Percentiles rank a stretch among this genome's conserved stretches.
Evolutionary conservation across 257 asterid genomes (phyloP).

Genomic region (Linderniella brevidens): DNA sequence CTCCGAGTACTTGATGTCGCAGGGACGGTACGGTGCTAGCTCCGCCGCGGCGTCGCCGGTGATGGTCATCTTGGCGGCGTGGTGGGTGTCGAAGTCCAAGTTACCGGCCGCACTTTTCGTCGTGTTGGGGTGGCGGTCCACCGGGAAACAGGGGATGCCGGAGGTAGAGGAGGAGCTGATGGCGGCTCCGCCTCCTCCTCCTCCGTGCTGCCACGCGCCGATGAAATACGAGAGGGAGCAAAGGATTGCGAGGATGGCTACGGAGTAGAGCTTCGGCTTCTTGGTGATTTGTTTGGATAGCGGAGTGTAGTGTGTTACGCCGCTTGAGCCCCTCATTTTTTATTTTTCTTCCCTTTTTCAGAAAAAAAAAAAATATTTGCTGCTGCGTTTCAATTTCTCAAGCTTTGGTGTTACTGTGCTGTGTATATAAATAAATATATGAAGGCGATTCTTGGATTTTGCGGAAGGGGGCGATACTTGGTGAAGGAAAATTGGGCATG

Average conservation of each 20-base stretch:
- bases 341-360: no score
- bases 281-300: slow-evolving; percentile 4
- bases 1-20: slow-evolving; percentile 30
- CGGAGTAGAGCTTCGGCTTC: slow-evolving; percentile 13
- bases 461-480: no score
- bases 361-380: no score
- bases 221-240: slow-evolving; percentile 21
- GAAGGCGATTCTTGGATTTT: no score
- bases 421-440: no score
- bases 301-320: no score
- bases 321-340: no score
- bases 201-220: not conserved
- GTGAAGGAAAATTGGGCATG: no score
- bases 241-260: slow-evolving; percentile 17
- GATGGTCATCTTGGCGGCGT: slow-evolving; percentile 12
- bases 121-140: no score
- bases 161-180: slow-evolving; percentile 2
- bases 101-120: no score
- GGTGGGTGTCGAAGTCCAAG: slow-evolving; percentile 26
- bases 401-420: no score
- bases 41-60: not conserved
- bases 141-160: not conserved
- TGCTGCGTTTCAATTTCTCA: no score
- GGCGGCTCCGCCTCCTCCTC: not conserved
- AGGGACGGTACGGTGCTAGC: slow-evolving; percentile 14